A percentile compares a stretch with the other conserved stretches of the same genome.
Evolutionary conservation across 495 filamentous ascomycete species (phyloP).

Genomic region (Hyaloscypha bicolor): DNA sequence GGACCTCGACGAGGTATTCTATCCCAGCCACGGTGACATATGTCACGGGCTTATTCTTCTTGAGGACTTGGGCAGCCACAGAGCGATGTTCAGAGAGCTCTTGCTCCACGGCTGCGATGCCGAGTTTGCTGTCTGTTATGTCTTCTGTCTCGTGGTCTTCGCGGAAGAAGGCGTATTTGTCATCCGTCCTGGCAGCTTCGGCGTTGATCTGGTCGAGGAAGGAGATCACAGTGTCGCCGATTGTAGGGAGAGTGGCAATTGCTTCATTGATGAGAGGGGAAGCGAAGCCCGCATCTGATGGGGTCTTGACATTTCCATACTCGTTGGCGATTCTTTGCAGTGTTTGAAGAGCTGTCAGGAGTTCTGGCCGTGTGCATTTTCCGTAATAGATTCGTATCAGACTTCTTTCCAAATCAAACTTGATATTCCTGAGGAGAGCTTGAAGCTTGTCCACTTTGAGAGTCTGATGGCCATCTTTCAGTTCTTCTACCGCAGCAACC

Average conservation of each 20-base stretch:
- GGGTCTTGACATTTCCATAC: slow-evolving; percentile 64
- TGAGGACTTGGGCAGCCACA: slow-evolving; percentile 68
- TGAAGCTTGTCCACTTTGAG: slow-evolving; percentile 72
- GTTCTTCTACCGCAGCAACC: slow-evolving; percentile 86
- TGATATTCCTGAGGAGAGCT: slow-evolving; percentile 67
- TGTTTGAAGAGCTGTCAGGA: slow-evolving; percentile 82
- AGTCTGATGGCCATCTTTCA: slow-evolving; percentile 67
- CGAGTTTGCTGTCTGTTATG: slow-evolving; percentile 85
- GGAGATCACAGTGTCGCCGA: slow-evolving; percentile 65
- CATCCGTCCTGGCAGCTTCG: slow-evolving; percentile 79
- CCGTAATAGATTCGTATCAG: slow-evolving; percentile 96
- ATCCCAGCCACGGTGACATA: slow-evolving; percentile 87
- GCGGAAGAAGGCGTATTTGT: slow-evolving; percentile 93
- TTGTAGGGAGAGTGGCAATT: slow-evolving; percentile 74
- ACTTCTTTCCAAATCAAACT: slow-evolving; percentile 85
- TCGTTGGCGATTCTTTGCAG: slow-evolving; percentile 78
- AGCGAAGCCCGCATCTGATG: slow-evolving; percentile 71
- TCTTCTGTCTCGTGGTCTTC: slow-evolving; percentile 83
- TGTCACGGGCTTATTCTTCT: slow-evolving; percentile 65
- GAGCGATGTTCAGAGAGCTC: slow-evolving; percentile 78
- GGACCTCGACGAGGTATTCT: slow-evolving; percentile 91
- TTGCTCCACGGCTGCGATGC: slow-evolving; percentile 87
- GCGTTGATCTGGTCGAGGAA: slow-evolving; percentile 86
- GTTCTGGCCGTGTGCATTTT: slow-evolving; percentile 88
- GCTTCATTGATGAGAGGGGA: slow-evolving; percentile 72